phyloP scores from a whole-genome alignment of 805 yeast genomes.

The Peterozyma toletana region DNA sequence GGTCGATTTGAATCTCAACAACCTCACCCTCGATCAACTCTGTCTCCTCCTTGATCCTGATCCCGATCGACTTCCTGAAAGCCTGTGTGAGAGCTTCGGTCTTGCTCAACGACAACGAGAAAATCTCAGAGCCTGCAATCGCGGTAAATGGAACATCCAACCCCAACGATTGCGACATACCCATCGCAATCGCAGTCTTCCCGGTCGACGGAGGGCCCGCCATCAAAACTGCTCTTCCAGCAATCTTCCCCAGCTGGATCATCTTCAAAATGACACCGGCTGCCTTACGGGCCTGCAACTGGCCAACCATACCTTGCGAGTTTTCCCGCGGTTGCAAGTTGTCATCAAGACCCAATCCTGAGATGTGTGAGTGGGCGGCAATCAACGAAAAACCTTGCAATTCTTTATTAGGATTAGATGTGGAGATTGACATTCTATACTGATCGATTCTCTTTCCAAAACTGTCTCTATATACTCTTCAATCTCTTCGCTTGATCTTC shows the following conservation, averaged over 20 bases:
- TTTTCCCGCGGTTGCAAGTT: constrained; percentile 74
- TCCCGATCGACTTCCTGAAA: constrained; percentile 91
- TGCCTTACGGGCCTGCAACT: constrained; percentile 88
- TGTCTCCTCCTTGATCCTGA: constrained; percentile 92
- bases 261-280: constrained; percentile 91
- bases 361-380: constrained; percentile 97
- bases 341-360: constrained; percentile 95
- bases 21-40: constrained; percentile 99
- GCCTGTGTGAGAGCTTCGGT: constrained; percentile 97
- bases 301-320: constrained; percentile 97
- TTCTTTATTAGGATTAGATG: constrained; percentile 7
- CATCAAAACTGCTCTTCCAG: constrained; percentile 90
- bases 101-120: constrained; percentile 84
- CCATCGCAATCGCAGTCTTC: constrained; percentile 97
- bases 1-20: constrained; percentile 90
- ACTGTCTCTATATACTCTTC: no score
- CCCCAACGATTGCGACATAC: constrained; percentile 67
- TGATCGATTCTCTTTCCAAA: no score
- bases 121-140: constrained; percentile 90
- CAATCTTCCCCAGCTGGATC: constrained; percentile 91
- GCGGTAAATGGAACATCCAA: constrained; percentile 90
- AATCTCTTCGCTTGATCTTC: no score
- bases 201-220: constrained; percentile 99
- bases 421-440: constrained; percentile 13
- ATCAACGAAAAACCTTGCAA: constrained; percentile 33